phyloP scores from a whole-genome alignment of 345 rosid species.

The Adansonia digitata region DNA sequence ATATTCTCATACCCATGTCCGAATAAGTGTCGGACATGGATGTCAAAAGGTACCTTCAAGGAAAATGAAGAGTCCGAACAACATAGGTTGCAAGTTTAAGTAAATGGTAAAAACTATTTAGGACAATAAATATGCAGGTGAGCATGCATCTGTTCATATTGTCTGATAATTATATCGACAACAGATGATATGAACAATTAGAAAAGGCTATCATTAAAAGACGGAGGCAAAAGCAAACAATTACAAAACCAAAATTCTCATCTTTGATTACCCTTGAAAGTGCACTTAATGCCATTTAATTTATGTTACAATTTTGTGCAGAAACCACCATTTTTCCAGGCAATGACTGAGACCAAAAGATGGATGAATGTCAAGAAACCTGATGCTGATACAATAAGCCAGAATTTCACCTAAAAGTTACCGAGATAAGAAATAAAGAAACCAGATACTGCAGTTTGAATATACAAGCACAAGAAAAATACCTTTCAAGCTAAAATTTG shows the following conservation, averaged over 20 bases:
- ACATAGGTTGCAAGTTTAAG: neutral
- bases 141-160: neutral
- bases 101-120: neutral
- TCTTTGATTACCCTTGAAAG: neutral
- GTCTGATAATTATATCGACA: neutral
- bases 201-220: neutral
- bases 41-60: too few relatives aligned
- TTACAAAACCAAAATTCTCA: neutral
- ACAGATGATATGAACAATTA: neutral
- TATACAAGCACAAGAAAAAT: neutral
- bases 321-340: neutral
- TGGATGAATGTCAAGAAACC: neutral
- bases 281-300: neutral
- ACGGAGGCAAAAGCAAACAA: neutral
- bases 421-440: too few relatives aligned
- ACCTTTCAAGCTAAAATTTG: neutral
- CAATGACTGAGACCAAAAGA: neutral
- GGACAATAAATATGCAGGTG: neutral
- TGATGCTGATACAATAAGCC: neutral
- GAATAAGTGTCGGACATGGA: too few relatives aligned
- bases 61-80: too few relatives aligned
- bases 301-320: neutral
- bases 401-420: neutral
- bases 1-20: too few relatives aligned
- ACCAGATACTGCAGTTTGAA: neutral